phyloP scores from a whole-genome alignment of 148 eudicot species.

The Polygonum aviculare region DNA sequence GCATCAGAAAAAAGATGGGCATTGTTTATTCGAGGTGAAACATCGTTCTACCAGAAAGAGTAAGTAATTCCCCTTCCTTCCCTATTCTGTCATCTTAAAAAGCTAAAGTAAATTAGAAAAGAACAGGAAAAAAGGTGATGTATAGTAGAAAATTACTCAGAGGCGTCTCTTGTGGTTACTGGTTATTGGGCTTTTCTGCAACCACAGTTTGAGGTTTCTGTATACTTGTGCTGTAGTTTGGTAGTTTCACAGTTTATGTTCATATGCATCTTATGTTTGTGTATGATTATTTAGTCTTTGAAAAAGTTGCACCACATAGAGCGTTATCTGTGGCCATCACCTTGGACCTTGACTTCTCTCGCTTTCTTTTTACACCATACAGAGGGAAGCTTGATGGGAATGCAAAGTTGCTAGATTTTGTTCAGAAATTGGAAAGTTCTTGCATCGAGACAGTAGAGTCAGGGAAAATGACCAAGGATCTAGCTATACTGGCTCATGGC shows the following conservation, averaged over 20 bases:
- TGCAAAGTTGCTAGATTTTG: conserved; percentile 39
- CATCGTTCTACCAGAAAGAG: not conserved
- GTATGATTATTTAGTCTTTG: not conserved
- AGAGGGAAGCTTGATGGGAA: conserved; percentile 59
- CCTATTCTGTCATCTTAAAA: not conserved
- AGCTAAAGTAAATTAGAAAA: not conserved
- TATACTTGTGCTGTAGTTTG: not conserved
- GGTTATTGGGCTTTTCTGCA: not conserved
- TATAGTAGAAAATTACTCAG: not conserved
- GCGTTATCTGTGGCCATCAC: not conserved
- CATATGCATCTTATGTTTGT: not conserved
- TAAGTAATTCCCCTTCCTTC: not conserved
- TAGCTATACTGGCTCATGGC: conserved; percentile 55
- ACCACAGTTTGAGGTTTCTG: not conserved
- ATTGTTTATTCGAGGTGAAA: no score
- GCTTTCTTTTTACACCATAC: conserved; percentile 2
- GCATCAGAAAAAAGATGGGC: no score
- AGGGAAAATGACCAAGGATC: conserved; percentile 78
- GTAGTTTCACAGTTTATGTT: not conserved
- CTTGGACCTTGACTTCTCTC: not conserved
- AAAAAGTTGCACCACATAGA: not conserved
- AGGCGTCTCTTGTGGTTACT: not conserved
- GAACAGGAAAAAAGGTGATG: not conserved
- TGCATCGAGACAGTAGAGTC: conserved; percentile 67
- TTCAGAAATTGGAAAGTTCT: conserved; percentile 48